A percentile compares a stretch with the other conserved stretches of the same genome.
phyloP scores from a whole-genome alignment of 352 stramenopile species.

The Phytophthora chlamydospora region DNA sequence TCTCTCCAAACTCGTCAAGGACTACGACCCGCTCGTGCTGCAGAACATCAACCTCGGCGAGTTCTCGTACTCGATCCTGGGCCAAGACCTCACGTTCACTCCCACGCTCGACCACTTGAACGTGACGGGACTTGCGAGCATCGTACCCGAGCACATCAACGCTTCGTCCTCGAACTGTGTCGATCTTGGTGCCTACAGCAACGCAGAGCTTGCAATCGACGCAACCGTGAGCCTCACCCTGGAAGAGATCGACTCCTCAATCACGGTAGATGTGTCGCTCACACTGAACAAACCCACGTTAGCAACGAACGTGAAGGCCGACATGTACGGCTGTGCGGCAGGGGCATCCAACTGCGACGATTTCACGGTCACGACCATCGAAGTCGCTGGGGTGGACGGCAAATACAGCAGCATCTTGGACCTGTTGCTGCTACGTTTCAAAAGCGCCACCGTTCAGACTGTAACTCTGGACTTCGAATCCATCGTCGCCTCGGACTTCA shows the following conservation, averaged over 20 bases:
- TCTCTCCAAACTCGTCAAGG: constrained; percentile 26
- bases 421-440: constrained; percentile 38
- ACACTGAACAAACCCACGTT: constrained; percentile 40
- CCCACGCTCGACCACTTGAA: constrained; percentile 52
- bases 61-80: constrained; percentile 48
- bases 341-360: constrained; percentile 46
- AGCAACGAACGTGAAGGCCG: constrained; percentile 25
- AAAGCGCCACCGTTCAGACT: constrained; percentile 31
- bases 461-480: constrained; percentile 49
- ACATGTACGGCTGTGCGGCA: constrained; percentile 41
- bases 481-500: constrained; percentile 51
- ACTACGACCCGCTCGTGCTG: constrained; percentile 45
- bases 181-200: constrained; percentile 46
- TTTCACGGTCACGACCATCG: constrained; percentile 50
- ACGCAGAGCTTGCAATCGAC: constrained; percentile 36
- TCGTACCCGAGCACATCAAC: constrained; percentile 49
- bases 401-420: constrained; percentile 42
- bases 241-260: constrained; percentile 43
- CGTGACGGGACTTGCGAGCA: constrained; percentile 42
- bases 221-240: constrained; percentile 44
- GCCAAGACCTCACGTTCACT: constrained; percentile 54
- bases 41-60: constrained; percentile 44
- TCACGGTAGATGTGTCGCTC: constrained; percentile 41
- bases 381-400: constrained; percentile 39
- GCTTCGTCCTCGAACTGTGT: constrained; percentile 40